A percentile compares a stretch with the other conserved stretches of the same genome.
Evolutionary conservation across 345 rosid genomes (phyloP).

Genomic region (Eucalyptus sp.): DNA sequence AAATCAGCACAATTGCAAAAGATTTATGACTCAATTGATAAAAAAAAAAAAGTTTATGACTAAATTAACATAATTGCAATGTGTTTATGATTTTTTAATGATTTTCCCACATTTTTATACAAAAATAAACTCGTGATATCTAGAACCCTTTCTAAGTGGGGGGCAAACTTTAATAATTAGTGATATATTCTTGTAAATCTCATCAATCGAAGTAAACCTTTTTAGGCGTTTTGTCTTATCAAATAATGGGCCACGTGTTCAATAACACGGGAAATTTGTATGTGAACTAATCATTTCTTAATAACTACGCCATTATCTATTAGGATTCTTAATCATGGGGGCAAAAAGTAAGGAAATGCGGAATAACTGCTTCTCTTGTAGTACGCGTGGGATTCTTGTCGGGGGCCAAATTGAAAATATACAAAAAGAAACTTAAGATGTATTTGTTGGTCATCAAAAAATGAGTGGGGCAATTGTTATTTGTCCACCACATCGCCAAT

Average conservation of each 20-base stretch:
- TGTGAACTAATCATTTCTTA: neutral
- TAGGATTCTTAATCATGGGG: neutral
- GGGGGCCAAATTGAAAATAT: neutral
- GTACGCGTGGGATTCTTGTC: neutral
- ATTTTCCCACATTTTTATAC: neutral
- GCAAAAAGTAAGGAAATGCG: neutral
- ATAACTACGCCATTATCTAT: neutral
- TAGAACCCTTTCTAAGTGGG: neutral
- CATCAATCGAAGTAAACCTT: neutral
- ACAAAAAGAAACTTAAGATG: neutral
- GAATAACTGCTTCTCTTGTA: neutral
- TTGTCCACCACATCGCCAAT: neutral
- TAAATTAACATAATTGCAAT: fast-evolving
- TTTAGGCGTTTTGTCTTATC: neutral
- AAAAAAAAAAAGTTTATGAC: too few species aligned
- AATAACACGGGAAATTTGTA: neutral
- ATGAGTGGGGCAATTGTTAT: neutral
- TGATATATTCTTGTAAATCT: neutral
- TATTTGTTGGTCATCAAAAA: neutral
- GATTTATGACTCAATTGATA: fast-evolving
- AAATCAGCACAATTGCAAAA: too few species aligned
- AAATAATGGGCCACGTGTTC: neutral
- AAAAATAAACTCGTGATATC: neutral
- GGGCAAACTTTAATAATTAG: neutral
- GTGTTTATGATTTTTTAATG: fast-evolving